Evolutionary conservation across 2,329 filamentous ascomycete genomes (phyloP).

Genomic region (Alternaria panax): DNA sequence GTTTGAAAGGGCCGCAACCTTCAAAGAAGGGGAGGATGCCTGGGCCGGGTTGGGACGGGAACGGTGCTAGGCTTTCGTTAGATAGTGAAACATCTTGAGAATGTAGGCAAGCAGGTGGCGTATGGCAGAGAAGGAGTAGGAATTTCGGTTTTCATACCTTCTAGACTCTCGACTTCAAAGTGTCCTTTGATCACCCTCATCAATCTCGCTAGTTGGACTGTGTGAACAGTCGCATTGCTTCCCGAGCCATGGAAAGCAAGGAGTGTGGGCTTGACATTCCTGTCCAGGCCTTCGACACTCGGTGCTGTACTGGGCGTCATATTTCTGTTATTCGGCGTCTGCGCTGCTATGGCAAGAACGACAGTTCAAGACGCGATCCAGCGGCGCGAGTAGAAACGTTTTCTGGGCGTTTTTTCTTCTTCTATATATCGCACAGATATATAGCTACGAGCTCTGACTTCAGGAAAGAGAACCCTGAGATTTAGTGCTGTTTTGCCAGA

Average conservation of each 20-base stretch:
- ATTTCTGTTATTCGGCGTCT: not conserved
- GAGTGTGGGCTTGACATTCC: slow-evolving; percentile 38
- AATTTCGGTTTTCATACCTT: slow-evolving; percentile 25
- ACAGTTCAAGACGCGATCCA: not conserved
- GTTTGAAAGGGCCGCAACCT: slow-evolving; percentile 46
- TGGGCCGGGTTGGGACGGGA: slow-evolving; percentile 43
- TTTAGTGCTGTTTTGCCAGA: not conserved
- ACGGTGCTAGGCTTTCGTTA: slow-evolving; percentile 33
- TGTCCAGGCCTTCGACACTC: not conserved
- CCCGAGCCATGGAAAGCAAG: slow-evolving; percentile 50
- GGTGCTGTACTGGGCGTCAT: not conserved
- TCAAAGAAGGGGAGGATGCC: slow-evolving; percentile 50
- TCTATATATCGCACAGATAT: not conserved
- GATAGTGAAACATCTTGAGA: not conserved
- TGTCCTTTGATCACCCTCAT: slow-evolving; percentile 29
- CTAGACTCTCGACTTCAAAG: slow-evolving; percentile 36
- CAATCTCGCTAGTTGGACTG: slow-evolving; percentile 44
- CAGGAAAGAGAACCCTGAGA: not conserved
- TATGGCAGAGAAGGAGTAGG: not conserved
- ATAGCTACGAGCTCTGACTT: not conserved
- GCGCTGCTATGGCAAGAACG: not conserved
- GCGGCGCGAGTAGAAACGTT: not conserved
- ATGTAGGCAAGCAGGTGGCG: not conserved
- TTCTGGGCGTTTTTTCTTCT: not conserved
- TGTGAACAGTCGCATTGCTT: slow-evolving; percentile 43